These are phyloP conservation scores for Candida xyloterini DNA, from an alignment of 805 yeast species.

Conservation along the genomic window DNA sequence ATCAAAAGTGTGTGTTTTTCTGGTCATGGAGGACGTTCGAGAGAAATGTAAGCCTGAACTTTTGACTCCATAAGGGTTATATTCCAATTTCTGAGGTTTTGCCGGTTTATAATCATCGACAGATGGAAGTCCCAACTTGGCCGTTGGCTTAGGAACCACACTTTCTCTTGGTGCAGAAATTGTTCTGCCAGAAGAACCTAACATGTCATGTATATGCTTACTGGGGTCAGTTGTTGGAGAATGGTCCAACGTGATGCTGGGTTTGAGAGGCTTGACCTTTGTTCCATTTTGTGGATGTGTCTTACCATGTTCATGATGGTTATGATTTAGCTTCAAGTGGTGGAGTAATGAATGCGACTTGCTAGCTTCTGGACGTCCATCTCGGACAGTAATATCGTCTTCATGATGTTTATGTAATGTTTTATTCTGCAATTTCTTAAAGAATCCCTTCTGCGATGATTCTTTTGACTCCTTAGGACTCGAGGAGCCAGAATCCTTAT, in stretches of 20 bases:
- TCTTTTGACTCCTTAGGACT: constrained; percentile 3
- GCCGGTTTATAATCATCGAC: constrained; percentile 25
- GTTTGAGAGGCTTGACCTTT: constrained; percentile 5
- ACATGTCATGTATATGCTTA: constrained; percentile 1
- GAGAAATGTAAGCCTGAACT: constrained; percentile 23
- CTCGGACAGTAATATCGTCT: not conserved
- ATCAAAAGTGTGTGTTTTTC: constrained; percentile 26
- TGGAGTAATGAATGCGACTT: constrained; percentile 12
- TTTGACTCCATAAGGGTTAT: constrained; percentile 64
- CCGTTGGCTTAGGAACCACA: constrained; percentile 10
- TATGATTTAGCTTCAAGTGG: constrained; percentile 13
- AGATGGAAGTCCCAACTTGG: constrained; percentile 31
- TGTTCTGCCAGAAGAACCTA: constrained; percentile 24
- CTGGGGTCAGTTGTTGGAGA: constrained; percentile 1
- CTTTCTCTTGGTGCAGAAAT: constrained; percentile 24
- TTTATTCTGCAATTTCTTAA: constrained; percentile 15
- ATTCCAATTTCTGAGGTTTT: constrained; percentile 42
- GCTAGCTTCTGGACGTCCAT: not conserved
- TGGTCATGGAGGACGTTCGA: constrained; percentile 14
- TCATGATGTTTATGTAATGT: constrained; percentile 14
- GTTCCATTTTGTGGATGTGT: not conserved
- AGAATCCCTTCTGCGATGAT: constrained; percentile 13
- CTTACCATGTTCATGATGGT: not conserved
- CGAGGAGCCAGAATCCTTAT: constrained; percentile 4
- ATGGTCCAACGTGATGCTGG: constrained; percentile 13